Percentiles rank a stretch among this genome's conserved stretches.
Conservation (phyloP, 2,329 filamentous ascomycete species). For the Neospermospora avenae region DNA sequence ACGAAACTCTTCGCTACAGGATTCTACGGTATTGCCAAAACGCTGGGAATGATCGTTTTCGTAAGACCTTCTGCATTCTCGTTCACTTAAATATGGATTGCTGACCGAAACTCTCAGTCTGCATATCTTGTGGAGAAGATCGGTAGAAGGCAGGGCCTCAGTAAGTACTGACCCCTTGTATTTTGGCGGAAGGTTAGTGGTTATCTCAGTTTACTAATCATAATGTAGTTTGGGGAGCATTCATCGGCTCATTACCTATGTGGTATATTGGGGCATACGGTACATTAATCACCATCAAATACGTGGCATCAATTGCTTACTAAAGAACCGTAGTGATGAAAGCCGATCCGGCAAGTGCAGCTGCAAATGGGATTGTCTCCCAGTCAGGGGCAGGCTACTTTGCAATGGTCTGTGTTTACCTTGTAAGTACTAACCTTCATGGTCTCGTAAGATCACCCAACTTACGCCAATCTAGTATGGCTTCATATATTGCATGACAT, state of each 20-base stretch:
- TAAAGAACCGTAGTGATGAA: background rate
- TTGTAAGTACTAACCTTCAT: background rate
- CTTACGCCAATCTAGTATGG: conserved; percentile 8
- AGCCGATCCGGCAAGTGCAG: conserved; percentile 3
- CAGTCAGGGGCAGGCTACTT: conserved; percentile 9
- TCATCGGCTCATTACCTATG: conserved; percentile 41
- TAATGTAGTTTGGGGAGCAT: conserved; percentile 36
- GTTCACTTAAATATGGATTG: background rate
- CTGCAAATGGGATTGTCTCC: conserved; percentile 41
- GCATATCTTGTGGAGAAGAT: conserved; percentile 39
- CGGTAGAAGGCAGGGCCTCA: conserved; percentile 39
- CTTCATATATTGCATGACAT: conserved; percentile 46
- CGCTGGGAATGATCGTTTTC: conserved; percentile 51
- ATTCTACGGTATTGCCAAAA: conserved; percentile 55
- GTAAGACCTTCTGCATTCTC: background rate
- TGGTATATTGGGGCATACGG: conserved; percentile 41
- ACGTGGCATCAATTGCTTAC: background rate
- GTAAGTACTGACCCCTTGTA: background rate
- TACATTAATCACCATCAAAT: background rate
- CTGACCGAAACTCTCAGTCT: conserved; percentile 19
- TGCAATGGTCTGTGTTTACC: conserved; percentile 17
- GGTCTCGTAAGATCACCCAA: background rate
- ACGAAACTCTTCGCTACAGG: conserved; percentile 55
- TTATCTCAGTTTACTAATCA: background rate
- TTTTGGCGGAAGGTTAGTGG: too few species aligned